Conservation (phyloP, 495 filamentous ascomycete genomes). For the Aspergillus conjunctus region DNA sequence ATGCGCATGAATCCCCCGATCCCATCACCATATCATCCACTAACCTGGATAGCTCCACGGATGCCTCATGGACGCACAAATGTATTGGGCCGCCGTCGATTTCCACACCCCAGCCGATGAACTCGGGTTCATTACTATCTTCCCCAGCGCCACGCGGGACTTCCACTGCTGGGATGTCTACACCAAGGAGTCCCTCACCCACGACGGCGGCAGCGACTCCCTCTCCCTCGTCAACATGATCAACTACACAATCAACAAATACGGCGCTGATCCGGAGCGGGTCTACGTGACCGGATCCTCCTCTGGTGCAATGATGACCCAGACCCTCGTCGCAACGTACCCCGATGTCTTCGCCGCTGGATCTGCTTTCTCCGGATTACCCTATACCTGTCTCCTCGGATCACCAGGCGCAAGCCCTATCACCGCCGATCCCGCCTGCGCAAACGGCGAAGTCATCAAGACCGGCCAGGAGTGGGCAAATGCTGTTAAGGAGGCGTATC, state of each 20-base stretch:
- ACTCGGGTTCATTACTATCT: slow-evolving; percentile 57
- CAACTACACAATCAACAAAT: slow-evolving; percentile 50
- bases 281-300: slow-evolving; percentile 56
- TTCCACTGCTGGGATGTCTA: slow-evolving; percentile 61
- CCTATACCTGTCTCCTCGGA: slow-evolving; percentile 56
- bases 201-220: slow-evolving; percentile 54
- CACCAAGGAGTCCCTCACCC: slow-evolving; percentile 46
- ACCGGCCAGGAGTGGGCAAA: slow-evolving; percentile 51
- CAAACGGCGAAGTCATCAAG: slow-evolving; percentile 45
- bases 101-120: slow-evolving; percentile 41
- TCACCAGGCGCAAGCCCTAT: slow-evolving; percentile 20
- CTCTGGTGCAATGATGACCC: slow-evolving; percentile 44
- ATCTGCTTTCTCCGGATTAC: slow-evolving; percentile 59
- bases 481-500: slow-evolving; percentile 51
- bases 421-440: slow-evolving; percentile 52
- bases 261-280: slow-evolving; percentile 46
- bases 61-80: slow-evolving; percentile 30
- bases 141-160: slow-evolving; percentile 46
- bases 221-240: slow-evolving; percentile 60
- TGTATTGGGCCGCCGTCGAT: slow-evolving; percentile 27
- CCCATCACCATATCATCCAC: not conserved
- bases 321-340: slow-evolving; percentile 57
- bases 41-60: slow-evolving; percentile 13
- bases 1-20: not conserved
- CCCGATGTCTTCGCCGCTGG: slow-evolving; percentile 58